phyloP scores from a whole-genome alignment of 768 basidiomycete species.

The Trametes elegans region DNA sequence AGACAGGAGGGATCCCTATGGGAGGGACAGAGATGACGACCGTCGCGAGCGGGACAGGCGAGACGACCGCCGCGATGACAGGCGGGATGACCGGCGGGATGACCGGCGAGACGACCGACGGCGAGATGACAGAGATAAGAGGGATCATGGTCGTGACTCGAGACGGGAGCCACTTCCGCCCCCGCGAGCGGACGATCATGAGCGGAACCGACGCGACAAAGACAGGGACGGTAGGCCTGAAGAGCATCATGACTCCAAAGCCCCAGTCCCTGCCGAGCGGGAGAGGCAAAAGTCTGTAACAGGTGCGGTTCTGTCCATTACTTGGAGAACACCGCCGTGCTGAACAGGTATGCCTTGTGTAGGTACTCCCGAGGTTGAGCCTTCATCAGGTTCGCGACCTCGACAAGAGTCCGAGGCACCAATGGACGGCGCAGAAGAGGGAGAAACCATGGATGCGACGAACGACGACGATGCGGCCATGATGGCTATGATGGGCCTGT shows the following conservation, averaged over 20 bases:
- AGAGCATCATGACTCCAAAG: constrained; percentile 27
- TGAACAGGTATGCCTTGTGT: constrained; percentile 36
- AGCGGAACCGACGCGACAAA: constrained; percentile 36
- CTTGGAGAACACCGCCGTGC: constrained; percentile 27
- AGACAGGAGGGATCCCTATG: constrained; percentile 28
- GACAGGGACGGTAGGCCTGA: constrained; percentile 40
- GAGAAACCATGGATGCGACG: constrained; percentile 49
- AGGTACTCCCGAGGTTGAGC: constrained; percentile 28
- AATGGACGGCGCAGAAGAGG: constrained; percentile 51
- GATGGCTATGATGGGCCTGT: constrained; percentile 88
- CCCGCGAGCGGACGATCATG: constrained; percentile 42
- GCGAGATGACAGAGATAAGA: constrained; percentile 16
- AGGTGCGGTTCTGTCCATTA: constrained; percentile 10
- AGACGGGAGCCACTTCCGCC: constrained; percentile 30
- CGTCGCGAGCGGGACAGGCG: constrained; percentile 32
- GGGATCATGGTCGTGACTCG: constrained; percentile 54
- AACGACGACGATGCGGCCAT: constrained; percentile 75
- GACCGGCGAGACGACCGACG: constrained; percentile 38
- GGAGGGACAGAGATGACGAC: constrained; percentile 32
- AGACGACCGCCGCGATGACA: constrained; percentile 42
- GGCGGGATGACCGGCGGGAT: constrained; percentile 29
- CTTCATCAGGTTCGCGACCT: constrained; percentile 26
- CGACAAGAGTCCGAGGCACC: constrained; percentile 44
- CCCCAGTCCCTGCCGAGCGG: background rate
- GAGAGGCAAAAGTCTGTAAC: background rate